Evolutionary conservation across 164 flowering plant species (phyloP).

Genomic region (Akebia trifoliata): DNA sequence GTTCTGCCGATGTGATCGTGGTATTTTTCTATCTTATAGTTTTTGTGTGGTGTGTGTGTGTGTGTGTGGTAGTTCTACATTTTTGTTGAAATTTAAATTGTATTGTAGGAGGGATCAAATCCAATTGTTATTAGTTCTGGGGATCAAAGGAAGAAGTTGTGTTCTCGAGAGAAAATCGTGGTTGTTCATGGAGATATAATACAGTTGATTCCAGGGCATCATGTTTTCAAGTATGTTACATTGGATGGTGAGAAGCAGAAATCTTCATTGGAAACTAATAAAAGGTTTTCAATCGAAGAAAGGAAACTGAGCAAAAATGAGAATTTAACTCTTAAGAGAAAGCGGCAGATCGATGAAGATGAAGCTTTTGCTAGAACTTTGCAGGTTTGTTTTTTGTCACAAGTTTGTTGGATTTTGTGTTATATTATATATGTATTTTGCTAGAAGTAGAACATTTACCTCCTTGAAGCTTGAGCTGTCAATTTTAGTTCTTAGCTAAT

Average conservation of each 20-base stretch:
- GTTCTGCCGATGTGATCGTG: slow-evolving; percentile 52
- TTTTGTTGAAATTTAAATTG: not conserved
- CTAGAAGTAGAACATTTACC: too few species aligned
- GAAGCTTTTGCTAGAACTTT: slow-evolving; percentile 31
- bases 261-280: slow-evolving; percentile 9
- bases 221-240: slow-evolving; percentile 50
- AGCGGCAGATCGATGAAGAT: slow-evolving; percentile 35
- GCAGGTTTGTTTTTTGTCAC: slow-evolving; percentile 24
- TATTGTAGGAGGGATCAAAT: slow-evolving; percentile 70
- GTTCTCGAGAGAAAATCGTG: slow-evolving; percentile 31
- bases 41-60: not conserved
- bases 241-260: slow-evolving; percentile 11
- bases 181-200: slow-evolving; percentile 58
- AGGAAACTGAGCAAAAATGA: slow-evolving; percentile 11
- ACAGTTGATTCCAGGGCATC: slow-evolving; percentile 86
- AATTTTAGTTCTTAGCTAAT: not conserved
- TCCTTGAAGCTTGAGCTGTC: not conserved
- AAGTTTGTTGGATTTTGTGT: not conserved
- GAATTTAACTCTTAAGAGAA: slow-evolving; percentile 37
- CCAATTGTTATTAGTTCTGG: slow-evolving; percentile 69
- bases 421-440: not conserved
- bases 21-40: slow-evolving; percentile 28
- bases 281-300: slow-evolving; percentile 24
- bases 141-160: slow-evolving; percentile 49
- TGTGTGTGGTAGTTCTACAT: not conserved